phyloP scores from a whole-genome alignment of 2,329 filamentous ascomycete species.

The Penicillium sp. region DNA sequence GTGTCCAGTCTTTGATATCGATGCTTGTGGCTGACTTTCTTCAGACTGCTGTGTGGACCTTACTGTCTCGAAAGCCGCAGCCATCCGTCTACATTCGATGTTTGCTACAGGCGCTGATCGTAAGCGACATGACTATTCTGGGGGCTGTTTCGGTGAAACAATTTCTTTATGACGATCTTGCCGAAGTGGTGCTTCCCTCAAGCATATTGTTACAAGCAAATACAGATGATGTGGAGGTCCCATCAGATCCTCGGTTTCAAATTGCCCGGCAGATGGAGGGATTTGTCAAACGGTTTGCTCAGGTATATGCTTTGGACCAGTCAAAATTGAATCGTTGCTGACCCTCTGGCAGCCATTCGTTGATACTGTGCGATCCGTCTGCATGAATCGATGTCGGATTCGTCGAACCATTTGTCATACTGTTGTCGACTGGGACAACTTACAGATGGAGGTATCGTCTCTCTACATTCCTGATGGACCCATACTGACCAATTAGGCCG shows the following conservation, averaged over 20 bases:
- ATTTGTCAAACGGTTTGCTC: constrained; percentile 52
- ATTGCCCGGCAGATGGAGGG: constrained; percentile 69
- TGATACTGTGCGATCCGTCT: constrained; percentile 75
- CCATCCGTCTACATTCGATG: constrained; percentile 79
- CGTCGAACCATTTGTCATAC: constrained; percentile 84
- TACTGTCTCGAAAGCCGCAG: constrained; percentile 73
- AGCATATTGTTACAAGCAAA: constrained; percentile 63
- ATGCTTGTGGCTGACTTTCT: constrained; percentile 5
- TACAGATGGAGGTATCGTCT: constrained; percentile 64
- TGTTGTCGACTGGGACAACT: constrained; percentile 72
- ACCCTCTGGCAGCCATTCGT: constrained; percentile 59
- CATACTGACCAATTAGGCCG: constrained; percentile 40
- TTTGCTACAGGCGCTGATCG: constrained; percentile 68
- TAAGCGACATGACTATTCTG: constrained; percentile 64
- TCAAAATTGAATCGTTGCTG: neutral
- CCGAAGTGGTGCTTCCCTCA: constrained; percentile 65
- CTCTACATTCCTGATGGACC: neutral
- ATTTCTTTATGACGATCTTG: constrained; percentile 76
- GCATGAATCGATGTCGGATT: constrained; percentile 83
- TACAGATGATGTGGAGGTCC: constrained; percentile 70
- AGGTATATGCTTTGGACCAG: constrained; percentile 30
- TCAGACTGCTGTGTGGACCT: constrained; percentile 66
- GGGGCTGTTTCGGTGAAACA: constrained; percentile 64
- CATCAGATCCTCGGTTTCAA: constrained; percentile 66
- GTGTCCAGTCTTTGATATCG: neutral